A percentile compares a stretch with the other conserved stretches of the same genome.
These are phyloP conservation scores for Tetradesmus lagerheimii DNA, from an alignment of 139 green algal genomes.

Conservation along the genomic window DNA sequence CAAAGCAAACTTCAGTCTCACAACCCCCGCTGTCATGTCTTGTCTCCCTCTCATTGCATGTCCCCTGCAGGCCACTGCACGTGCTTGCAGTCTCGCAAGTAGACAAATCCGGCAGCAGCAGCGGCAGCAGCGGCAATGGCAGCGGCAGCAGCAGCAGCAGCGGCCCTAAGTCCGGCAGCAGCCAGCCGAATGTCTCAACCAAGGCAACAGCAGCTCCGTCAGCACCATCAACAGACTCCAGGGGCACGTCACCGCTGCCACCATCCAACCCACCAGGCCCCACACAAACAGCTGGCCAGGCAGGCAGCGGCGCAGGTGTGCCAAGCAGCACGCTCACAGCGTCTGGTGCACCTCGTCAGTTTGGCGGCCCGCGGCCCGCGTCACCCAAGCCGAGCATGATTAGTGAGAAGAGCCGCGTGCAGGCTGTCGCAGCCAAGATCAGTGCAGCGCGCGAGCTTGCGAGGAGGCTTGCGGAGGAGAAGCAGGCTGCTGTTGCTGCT, in stretches of 20 bases:
- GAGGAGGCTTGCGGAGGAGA: slow-evolving; percentile 85
- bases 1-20: too few species aligned
- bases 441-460: slow-evolving; percentile 83
- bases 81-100: slow-evolving; percentile 9
- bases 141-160: neutral
- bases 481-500: slow-evolving; percentile 73
- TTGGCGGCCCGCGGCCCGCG: neutral
- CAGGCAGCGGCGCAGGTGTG: neutral
- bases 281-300: neutral
- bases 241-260: neutral
- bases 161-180: neutral
- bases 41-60: too few species aligned
- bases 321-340: neutral
- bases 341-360: neutral
- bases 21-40: too few species aligned
- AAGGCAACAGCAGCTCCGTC: slow-evolving; percentile 26
- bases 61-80: neutral
- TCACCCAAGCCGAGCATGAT: slow-evolving; percentile 24
- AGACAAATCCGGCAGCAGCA: neutral
- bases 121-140: slow-evolving; percentile 28
- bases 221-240: neutral
- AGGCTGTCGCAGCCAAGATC: slow-evolving; percentile 76
- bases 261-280: neutral
- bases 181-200: neutral
- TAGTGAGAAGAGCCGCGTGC: slow-evolving; percentile 33